Conservation (phyloP, 2,329 filamentous ascomycete genomes). For the Pestalotiopsis sp. region DNA sequence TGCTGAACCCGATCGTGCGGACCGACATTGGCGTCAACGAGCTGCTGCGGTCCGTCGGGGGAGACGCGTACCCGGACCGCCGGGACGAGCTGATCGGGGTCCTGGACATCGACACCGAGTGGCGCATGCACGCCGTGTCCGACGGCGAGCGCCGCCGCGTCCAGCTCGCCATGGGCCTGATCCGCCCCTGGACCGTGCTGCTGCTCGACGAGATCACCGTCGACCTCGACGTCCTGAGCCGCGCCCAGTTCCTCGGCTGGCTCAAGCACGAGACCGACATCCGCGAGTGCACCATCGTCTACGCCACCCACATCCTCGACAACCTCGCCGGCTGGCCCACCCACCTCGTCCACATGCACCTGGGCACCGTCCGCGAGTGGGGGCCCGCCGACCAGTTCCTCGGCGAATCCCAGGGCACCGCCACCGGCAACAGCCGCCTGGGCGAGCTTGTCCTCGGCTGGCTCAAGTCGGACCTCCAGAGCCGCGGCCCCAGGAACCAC, state of each 20-base stretch:
- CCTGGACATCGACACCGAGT: conserved; percentile 86
- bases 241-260: conserved; percentile 84
- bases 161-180: conserved; percentile 92
- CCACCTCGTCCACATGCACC: conserved; percentile 92
- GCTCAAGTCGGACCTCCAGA: conserved; percentile 79
- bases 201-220: conserved; percentile 97
- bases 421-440: conserved; percentile 76
- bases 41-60: conserved; percentile 83
- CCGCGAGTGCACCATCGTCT: conserved; percentile 88
- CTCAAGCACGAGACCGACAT: conserved; percentile 84
- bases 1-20: conserved; percentile 93
- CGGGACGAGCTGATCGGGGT: conserved; percentile 86
- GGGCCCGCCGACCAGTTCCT: conserved; percentile 74
- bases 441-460: conserved; percentile 88
- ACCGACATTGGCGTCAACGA: conserved; percentile 92
- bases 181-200: conserved; percentile 89
- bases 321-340: conserved; percentile 95
- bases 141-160: conserved; percentile 92
- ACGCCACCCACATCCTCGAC: conserved; percentile 96
- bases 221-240: conserved; percentile 85
- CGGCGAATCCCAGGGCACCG: conserved; percentile 42
- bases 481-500: conserved; percentile 75
- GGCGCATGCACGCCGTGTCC: conserved; percentile 95
- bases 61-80: conserved; percentile 78
- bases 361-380: conserved; percentile 87